These are phyloP conservation scores for Candida saitoana DNA, from an alignment of 805 yeast species.

Conservation along the genomic window DNA sequence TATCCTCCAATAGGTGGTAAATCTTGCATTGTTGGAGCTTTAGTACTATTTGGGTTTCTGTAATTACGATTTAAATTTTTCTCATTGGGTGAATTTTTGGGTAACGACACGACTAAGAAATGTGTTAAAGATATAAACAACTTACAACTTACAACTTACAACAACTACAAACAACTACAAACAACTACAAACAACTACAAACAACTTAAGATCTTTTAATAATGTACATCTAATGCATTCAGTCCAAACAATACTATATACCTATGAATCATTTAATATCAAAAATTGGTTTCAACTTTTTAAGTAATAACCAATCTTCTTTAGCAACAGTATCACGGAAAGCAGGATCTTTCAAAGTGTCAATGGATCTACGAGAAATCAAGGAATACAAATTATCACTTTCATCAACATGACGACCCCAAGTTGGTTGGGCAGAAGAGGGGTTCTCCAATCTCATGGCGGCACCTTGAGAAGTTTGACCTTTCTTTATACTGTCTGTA, in stretches of 20 bases:
- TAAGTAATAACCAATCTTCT: slow-evolving; percentile 92
- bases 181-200: too few relatives aligned
- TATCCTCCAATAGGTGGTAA: slow-evolving; percentile 86
- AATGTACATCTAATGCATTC: too few relatives aligned
- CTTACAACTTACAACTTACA: too few relatives aligned
- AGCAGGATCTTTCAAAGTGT: slow-evolving; percentile 96
- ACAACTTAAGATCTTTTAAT: too few relatives aligned
- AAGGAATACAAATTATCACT: slow-evolving; percentile 85
- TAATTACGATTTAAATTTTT: slow-evolving; percentile 3
- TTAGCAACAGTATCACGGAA: slow-evolving; percentile 91
- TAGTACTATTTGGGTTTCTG: background rate
- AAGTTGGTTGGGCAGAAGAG: slow-evolving; percentile 87
- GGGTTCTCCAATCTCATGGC: slow-evolving; percentile 96
- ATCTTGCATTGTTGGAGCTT: slow-evolving; percentile 53
- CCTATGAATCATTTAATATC: slow-evolving; percentile 57
- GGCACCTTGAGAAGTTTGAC: slow-evolving; percentile 96
- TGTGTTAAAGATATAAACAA: too few relatives aligned
- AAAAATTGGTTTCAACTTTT: slow-evolving; percentile 81
- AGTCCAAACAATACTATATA: too few relatives aligned
- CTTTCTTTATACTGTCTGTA: slow-evolving; percentile 75
- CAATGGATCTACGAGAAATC: slow-evolving; percentile 85
- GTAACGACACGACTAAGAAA: slow-evolving; percentile 2
- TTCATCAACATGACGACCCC: slow-evolving; percentile 99
- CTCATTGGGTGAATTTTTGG: slow-evolving; percentile 4
- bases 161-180: too few relatives aligned